Evolutionary conservation across 2,329 filamentous ascomycete genomes (phyloP).

Genomic region (Akanthomyces muscarius): DNA sequence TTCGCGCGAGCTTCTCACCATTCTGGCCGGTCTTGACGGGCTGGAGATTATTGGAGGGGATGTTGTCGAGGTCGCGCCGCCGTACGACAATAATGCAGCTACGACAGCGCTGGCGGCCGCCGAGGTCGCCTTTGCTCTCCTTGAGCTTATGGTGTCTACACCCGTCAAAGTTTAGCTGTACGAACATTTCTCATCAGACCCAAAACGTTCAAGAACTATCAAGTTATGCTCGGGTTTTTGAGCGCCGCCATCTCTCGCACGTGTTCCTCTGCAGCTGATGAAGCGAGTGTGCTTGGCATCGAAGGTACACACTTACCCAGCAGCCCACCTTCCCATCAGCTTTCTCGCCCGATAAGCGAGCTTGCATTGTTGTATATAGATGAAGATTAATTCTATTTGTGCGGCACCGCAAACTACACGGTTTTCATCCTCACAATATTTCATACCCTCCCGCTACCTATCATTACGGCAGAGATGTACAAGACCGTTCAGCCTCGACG

Average conservation of each 20-base stretch:
- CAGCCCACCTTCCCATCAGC: not conserved
- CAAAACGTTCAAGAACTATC: no score
- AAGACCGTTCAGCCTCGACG: not conserved
- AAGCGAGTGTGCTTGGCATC: not conserved
- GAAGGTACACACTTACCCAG: not conserved
- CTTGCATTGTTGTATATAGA: no score
- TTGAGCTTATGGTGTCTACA: slow-evolving; percentile 35
- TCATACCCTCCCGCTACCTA: not conserved
- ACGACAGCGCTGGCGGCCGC: slow-evolving; percentile 74
- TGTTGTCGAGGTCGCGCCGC: slow-evolving; percentile 79
- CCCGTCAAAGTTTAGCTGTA: slow-evolving; percentile 17
- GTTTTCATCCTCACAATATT: not conserved
- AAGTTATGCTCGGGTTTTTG: no score
- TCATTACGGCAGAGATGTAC: not conserved
- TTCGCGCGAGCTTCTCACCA: slow-evolving; percentile 73
- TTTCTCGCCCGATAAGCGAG: not conserved
- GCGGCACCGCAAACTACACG: not conserved
- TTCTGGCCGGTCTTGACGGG: slow-evolving; percentile 70
- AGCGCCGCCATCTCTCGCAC: not conserved
- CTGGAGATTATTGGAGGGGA: slow-evolving; percentile 81
- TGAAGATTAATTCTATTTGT: no score
- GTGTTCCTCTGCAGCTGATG: not conserved
- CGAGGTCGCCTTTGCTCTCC: slow-evolving; percentile 77
- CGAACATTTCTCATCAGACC: not conserved
- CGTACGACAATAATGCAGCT: slow-evolving; percentile 74